Conservation (phyloP, 2,329 filamentous ascomycete genomes). For the Sporothrix variecibatus region DNA sequence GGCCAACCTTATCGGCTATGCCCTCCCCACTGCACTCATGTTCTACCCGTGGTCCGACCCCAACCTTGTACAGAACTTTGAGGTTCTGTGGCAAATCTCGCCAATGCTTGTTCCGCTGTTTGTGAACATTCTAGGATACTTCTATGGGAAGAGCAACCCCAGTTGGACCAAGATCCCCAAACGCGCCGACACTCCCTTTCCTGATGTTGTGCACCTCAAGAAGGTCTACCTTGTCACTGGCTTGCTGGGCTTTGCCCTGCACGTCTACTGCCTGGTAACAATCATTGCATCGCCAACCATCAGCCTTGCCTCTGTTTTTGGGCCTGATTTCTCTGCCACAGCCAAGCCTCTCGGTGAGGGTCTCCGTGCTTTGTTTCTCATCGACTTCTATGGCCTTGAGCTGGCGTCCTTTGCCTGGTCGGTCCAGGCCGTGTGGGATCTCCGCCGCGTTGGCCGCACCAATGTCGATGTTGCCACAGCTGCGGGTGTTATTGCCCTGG, state of each 20-base stretch:
- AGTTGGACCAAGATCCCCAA: not conserved
- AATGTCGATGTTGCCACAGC: not conserved
- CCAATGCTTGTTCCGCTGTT: slow-evolving; percentile 27
- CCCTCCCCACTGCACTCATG: slow-evolving; percentile 30
- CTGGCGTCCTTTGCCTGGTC: slow-evolving; percentile 19
- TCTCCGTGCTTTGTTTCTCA: slow-evolving; percentile 19
- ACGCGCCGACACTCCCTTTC: slow-evolving; percentile 6
- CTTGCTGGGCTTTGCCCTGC: slow-evolving; percentile 11
- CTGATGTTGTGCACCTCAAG: slow-evolving; percentile 22
- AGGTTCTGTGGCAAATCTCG: slow-evolving; percentile 29
- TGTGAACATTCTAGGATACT: slow-evolving; percentile 17
- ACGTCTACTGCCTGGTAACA: slow-evolving; percentile 2
- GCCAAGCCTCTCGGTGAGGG: slow-evolving; percentile 23
- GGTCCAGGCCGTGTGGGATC: slow-evolving; percentile 23
- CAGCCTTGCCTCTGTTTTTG: not conserved
- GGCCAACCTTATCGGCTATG: slow-evolving; percentile 25
- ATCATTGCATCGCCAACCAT: slow-evolving; percentile 1
- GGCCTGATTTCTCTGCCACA: slow-evolving; percentile 17
- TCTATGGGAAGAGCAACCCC: not conserved
- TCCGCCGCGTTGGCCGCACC: slow-evolving; percentile 21
- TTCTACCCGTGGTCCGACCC: slow-evolving; percentile 22
- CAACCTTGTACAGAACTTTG: slow-evolving; percentile 24
- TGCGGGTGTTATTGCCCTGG: slow-evolving; percentile 8
- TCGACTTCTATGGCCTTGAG: slow-evolving; percentile 23
- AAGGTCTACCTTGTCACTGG: slow-evolving; percentile 20